Percentiles rank a stretch among this genome's conserved stretches.
Evolutionary conservation across 306 rosid genomes (phyloP).

Genomic region (Ochetophila trinervis): DNA sequence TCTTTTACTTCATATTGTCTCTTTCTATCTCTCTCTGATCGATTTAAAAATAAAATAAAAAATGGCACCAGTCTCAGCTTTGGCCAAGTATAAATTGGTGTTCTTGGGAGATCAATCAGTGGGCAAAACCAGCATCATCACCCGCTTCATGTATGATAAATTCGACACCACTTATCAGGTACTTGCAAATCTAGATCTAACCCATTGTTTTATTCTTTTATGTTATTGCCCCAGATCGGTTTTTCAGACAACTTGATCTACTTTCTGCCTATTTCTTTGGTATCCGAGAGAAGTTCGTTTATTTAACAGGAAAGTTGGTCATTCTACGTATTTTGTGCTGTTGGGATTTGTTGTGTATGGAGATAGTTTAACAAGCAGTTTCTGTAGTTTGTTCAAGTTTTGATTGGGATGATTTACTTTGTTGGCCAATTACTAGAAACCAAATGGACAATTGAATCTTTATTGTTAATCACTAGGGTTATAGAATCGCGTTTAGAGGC

Average conservation of each 20-base stretch:
- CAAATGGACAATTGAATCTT: not conserved
- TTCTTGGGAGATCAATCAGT: slow-evolving; percentile 58
- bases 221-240: not conserved
- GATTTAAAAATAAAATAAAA: not conserved
- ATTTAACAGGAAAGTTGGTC: not conserved
- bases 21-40: no score
- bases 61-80: slow-evolving; percentile 57
- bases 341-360: not conserved
- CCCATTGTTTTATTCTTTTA: not conserved
- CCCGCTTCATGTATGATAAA: slow-evolving; percentile 65
- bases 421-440: not conserved
- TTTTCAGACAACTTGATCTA: not conserved
- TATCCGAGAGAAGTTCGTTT: no score
- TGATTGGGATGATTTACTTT: not conserved
- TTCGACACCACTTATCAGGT: slow-evolving; percentile 62
- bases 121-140: slow-evolving; percentile 57
- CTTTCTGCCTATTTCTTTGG: not conserved
- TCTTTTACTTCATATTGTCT: no score
- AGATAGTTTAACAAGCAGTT: not conserved
- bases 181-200: not conserved
- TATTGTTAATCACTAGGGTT: not conserved
- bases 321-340: not conserved
- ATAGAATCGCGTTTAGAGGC: not conserved
- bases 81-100: slow-evolving; percentile 62
- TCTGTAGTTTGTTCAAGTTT: not conserved